These are phyloP conservation scores for Mortierella sp. DNA, from an alignment of 371 early-diverging fungal species.

Conservation along the genomic window DNA sequence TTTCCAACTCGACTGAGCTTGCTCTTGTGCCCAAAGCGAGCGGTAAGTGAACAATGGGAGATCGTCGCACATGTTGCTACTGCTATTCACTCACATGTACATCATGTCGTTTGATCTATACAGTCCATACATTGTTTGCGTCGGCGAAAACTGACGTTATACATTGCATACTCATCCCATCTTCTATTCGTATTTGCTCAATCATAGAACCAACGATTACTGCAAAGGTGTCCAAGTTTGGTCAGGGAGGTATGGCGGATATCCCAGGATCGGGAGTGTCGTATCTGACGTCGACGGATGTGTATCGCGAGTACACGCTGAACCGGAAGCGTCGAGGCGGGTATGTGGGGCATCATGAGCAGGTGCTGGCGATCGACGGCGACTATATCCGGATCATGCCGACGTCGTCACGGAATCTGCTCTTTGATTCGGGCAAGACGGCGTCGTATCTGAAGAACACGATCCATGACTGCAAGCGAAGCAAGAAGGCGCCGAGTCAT, in stretches of 20 bases:
- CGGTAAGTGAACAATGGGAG: slow-evolving; percentile 64
- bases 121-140: background rate
- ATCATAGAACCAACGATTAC: slow-evolving; percentile 9
- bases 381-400: slow-evolving; percentile 94
- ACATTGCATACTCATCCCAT: too few species aligned
- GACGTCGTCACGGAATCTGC: slow-evolving; percentile 80
- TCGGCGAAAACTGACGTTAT: background rate
- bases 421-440: slow-evolving; percentile 86
- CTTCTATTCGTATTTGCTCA: background rate
- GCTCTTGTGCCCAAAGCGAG: slow-evolving; percentile 79
- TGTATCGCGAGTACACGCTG: slow-evolving; percentile 72
- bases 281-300: slow-evolving; percentile 37
- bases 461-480: slow-evolving; percentile 83
- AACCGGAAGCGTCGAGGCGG: slow-evolving; percentile 78
- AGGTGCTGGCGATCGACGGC: slow-evolving; percentile 93
- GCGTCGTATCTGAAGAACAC: slow-evolving; percentile 85
- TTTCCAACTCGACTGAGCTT: slow-evolving; percentile 75
- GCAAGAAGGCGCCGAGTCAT: slow-evolving; percentile 78
- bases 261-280: slow-evolving; percentile 53
- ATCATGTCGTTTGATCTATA: background rate
- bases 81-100: too few species aligned
- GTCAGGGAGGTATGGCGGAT: slow-evolving; percentile 25
- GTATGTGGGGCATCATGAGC: slow-evolving; percentile 87
- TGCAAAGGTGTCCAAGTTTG: slow-evolving; percentile 26
- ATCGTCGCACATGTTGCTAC: slow-evolving; percentile 62